A percentile compares a stretch with the other conserved stretches of the same genome.
These are phyloP conservation scores for Poa pratensis DNA, from an alignment of 176 grass and related monocot genomes.

Conservation along the genomic window DNA sequence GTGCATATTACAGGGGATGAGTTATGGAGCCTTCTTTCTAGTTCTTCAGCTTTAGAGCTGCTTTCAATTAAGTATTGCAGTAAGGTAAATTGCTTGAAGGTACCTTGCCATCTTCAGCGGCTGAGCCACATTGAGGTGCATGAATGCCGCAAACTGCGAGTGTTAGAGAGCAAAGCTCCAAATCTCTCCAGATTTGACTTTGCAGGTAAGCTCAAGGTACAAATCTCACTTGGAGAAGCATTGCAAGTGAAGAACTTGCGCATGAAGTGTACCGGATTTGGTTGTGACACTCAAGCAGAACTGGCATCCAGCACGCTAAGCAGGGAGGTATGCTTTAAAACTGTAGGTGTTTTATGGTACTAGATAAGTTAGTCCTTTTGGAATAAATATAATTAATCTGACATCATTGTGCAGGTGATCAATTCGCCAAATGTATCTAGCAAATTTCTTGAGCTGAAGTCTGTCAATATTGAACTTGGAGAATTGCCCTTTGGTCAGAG, in stretches of 20 bases:
- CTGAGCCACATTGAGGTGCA: not conserved
- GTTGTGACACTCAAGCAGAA: not conserved
- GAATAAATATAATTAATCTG: not conserved
- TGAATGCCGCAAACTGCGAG: not conserved
- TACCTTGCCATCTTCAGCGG: not conserved
- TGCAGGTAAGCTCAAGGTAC: not conserved
- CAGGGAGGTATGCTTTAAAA: not conserved
- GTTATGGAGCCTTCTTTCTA: not conserved
- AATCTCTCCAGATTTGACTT: not conserved
- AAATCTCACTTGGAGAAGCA: not conserved
- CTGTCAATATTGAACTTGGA: not conserved
- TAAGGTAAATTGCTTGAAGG: not conserved
- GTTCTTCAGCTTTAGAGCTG: not conserved
- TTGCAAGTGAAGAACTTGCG: not conserved
- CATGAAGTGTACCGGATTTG: not conserved
- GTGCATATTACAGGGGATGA: not conserved
- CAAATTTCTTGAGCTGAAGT: not conserved
- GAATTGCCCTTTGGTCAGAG: not conserved
- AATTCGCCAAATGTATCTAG: not conserved
- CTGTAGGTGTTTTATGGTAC: not conserved
- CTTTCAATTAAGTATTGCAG: not conserved
- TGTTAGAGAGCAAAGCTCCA: conserved; percentile 1
- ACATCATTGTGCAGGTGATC: not conserved
- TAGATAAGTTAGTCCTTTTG: not conserved
- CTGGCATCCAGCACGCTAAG: not conserved